These are phyloP conservation scores for Zygosaccharomyces gambellarensis DNA, from an alignment of 805 yeast genomes.

Conservation along the genomic window DNA sequence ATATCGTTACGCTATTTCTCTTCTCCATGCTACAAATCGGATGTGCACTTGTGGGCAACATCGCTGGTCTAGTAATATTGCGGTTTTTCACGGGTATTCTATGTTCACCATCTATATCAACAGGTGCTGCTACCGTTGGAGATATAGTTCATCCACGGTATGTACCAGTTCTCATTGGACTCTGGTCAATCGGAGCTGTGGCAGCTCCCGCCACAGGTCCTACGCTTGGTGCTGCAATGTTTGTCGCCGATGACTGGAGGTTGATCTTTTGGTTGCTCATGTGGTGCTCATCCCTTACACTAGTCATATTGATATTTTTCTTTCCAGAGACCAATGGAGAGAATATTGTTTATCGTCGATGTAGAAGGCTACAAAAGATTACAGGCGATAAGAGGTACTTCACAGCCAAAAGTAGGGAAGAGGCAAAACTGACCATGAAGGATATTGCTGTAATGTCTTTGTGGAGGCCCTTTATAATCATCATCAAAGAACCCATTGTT, in stretches of 20 bases:
- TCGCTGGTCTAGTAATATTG: constrained; percentile 46
- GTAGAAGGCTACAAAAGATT: constrained; percentile 41
- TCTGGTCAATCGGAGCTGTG: constrained; percentile 52
- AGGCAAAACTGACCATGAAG: no score
- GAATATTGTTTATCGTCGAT: constrained; percentile 45
- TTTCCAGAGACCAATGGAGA: constrained; percentile 47
- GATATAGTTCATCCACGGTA: constrained; percentile 43
- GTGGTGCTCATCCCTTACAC: constrained; percentile 38
- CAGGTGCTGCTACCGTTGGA: constrained; percentile 54
- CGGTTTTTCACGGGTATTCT: constrained; percentile 52
- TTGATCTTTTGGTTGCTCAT: constrained; percentile 51
- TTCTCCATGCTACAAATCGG: constrained; percentile 53
- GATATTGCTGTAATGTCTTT: constrained; percentile 30
- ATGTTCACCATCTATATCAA: constrained; percentile 52
- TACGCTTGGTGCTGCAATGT: constrained; percentile 48
- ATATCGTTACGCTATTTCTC: constrained; percentile 42
- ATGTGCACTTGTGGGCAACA: constrained; percentile 45
- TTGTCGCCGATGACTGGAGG: constrained; percentile 46
- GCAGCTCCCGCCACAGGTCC: constrained; percentile 56
- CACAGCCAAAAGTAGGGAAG: constrained; percentile 20
- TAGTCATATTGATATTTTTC: constrained; percentile 36
- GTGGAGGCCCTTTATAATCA: constrained; percentile 47
- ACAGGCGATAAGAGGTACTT: constrained; percentile 47
- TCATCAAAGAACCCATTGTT: constrained; percentile 50
- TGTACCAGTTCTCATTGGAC: constrained; percentile 43